Percentiles rank a stretch among this genome's conserved stretches.
phyloP scores from a whole-genome alignment of 768 basidiomycete genomes.

The Lentinula boryana region DNA sequence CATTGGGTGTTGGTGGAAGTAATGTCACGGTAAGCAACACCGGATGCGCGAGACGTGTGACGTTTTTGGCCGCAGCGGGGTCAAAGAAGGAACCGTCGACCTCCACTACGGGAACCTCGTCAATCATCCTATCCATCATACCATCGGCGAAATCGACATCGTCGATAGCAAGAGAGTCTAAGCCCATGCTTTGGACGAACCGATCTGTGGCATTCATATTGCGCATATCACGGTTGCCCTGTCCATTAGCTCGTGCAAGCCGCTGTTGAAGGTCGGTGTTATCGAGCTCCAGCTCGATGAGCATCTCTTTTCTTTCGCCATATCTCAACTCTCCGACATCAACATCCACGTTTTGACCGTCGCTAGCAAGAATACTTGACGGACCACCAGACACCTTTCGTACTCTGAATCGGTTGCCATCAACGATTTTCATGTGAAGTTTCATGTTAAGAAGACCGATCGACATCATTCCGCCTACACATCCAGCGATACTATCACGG shows the following conservation, averaged over 20 bases:
- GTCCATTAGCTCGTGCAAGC: constrained; percentile 18
- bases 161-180: constrained; percentile 68
- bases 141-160: constrained; percentile 79
- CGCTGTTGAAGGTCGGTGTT: constrained; percentile 53
- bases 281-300: constrained; percentile 92
- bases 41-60: constrained; percentile 87
- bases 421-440: constrained; percentile 90
- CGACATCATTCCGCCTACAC: constrained; percentile 94
- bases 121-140: constrained; percentile 96
- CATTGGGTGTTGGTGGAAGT: constrained; percentile 45
- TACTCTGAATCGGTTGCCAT: constrained; percentile 85
- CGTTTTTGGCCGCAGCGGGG: constrained; percentile 75
- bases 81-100: constrained; percentile 96
- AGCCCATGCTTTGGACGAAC: constrained; percentile 81
- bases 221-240: constrained; percentile 18
- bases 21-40: constrained; percentile 93
- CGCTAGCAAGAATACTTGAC: constrained; percentile 79
- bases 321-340: constrained; percentile 91
- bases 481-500: constrained; percentile 86
- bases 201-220: constrained; percentile 79
- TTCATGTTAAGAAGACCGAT: constrained; percentile 92
- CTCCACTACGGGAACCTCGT: constrained; percentile 95
- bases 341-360: constrained; percentile 92
- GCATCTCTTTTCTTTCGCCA: constrained; percentile 97
- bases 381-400: constrained; percentile 93